Conservation (phyloP, 495 filamentous ascomycete genomes). For the Terfezia boudieri region DNA sequence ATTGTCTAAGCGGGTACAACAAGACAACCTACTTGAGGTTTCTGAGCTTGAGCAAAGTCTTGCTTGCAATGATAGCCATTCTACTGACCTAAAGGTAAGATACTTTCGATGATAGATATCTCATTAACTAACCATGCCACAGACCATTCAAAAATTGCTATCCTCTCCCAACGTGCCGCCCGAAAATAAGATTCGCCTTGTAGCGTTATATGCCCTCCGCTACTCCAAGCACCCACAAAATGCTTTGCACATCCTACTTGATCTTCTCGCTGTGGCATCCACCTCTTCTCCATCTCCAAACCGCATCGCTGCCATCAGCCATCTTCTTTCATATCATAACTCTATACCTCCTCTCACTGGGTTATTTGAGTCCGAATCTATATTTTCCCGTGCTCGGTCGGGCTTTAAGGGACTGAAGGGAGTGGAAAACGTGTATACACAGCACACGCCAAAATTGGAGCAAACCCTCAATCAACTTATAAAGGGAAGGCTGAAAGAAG, state of each 20-base stretch:
- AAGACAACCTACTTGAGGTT: constrained; percentile 69
- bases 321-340: constrained; percentile 59
- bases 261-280: constrained; percentile 44
- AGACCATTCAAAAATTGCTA: constrained; percentile 73
- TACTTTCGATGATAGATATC: constrained; percentile 5
- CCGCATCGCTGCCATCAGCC: constrained; percentile 48
- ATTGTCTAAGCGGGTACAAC: constrained; percentile 63
- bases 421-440: constrained; percentile 96
- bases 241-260: constrained; percentile 56
- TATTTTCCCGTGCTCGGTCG: constrained; percentile 73
- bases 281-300: constrained; percentile 27
- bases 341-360: constrained; percentile 52
- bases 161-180: constrained; percentile 41
- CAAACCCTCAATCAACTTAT: constrained; percentile 74
- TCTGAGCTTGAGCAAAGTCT: constrained; percentile 93
- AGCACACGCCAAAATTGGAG: constrained; percentile 78
- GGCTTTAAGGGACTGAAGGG: constrained; percentile 90
- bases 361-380: constrained; percentile 72
- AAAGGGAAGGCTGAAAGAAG: constrained; percentile 64
- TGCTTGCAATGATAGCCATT: constrained; percentile 89
- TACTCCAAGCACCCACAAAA: constrained; percentile 71
- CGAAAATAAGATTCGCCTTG: constrained; percentile 63
- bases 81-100: constrained; percentile 57
- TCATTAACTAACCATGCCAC: not conserved
- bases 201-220: constrained; percentile 78